phyloP scores from a whole-genome alignment of 441 rosid species.

The Croton setiger region DNA sequence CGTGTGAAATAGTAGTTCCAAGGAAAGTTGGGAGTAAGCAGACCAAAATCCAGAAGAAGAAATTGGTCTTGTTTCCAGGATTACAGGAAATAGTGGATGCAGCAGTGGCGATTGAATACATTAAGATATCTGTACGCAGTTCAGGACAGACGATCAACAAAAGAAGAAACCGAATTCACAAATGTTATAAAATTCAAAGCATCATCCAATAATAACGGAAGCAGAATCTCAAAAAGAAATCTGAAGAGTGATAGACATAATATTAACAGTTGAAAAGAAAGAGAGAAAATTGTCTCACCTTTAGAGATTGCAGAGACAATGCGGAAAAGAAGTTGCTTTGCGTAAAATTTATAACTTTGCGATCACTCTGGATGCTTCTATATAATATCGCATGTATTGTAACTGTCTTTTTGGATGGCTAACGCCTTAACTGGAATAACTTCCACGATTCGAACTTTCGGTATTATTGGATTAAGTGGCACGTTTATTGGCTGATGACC shows the following conservation, averaged over 20 bases:
- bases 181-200: no score
- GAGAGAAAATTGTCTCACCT: not conserved
- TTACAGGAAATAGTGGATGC: slow-evolving; percentile 76
- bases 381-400: not conserved
- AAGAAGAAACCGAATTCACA: no score
- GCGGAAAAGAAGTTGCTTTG: not conserved
- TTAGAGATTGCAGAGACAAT: not conserved
- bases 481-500: not conserved
- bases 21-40: slow-evolving; percentile 67
- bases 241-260: not conserved
- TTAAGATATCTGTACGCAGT: slow-evolving; percentile 46
- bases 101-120: slow-evolving; percentile 63
- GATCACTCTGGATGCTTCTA: not conserved
- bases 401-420: not conserved
- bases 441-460: not conserved
- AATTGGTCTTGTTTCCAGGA: slow-evolving; percentile 79
- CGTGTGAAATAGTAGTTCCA: slow-evolving; percentile 43
- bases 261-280: no score
- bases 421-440: not conserved
- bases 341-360: not conserved
- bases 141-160: not conserved
- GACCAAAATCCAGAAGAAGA: slow-evolving; percentile 65
- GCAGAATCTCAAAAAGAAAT: not conserved
- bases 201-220: no score
- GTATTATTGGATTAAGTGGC: not conserved